These are phyloP conservation scores for Geum urbanum DNA, from an alignment of 306 rosid genomes.

Conservation along the genomic window DNA sequence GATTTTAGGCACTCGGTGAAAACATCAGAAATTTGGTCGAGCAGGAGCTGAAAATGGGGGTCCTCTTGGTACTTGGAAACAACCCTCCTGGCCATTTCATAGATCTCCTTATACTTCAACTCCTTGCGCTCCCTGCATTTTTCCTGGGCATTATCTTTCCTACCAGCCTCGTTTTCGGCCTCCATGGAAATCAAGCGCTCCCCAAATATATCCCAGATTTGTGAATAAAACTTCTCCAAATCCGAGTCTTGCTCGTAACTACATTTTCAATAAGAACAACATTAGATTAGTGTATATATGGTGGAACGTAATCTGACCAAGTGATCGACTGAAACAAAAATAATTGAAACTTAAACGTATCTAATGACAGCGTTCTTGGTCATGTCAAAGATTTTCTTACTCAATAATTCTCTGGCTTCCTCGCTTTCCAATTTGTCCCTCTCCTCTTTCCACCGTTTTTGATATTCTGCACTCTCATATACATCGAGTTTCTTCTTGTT, in stretches of 20 bases:
- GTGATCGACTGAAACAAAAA: too few species aligned
- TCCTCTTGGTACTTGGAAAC: conserved; percentile 32
- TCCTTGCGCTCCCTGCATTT: conserved; percentile 27
- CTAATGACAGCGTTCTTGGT: not conserved
- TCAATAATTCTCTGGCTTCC: not conserved
- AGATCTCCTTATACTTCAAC: conserved; percentile 30
- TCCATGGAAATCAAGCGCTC: conserved; percentile 7
- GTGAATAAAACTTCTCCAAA: not conserved
- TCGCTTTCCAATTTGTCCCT: conserved; percentile 21
- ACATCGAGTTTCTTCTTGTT: not conserved
- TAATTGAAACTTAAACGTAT: not conserved
- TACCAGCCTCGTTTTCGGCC: not conserved
- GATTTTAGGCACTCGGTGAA: conserved; percentile 46
- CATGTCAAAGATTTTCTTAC: not conserved
- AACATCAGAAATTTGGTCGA: conserved; percentile 42
- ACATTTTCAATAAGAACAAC: not conserved
- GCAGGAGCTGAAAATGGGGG: conserved; percentile 32
- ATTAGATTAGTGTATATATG: not conserved
- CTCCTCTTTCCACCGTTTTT: not conserved
- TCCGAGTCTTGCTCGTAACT: not conserved
- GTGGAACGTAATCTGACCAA: too few species aligned
- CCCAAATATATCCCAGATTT: not conserved
- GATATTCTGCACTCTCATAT: not conserved
- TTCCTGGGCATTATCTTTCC: conserved; percentile 11
- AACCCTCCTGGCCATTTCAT: conserved; percentile 46